These are phyloP conservation scores for Amanita subjunquillea DNA, from an alignment of 768 basidiomycete genomes.

Conservation along the genomic window DNA sequence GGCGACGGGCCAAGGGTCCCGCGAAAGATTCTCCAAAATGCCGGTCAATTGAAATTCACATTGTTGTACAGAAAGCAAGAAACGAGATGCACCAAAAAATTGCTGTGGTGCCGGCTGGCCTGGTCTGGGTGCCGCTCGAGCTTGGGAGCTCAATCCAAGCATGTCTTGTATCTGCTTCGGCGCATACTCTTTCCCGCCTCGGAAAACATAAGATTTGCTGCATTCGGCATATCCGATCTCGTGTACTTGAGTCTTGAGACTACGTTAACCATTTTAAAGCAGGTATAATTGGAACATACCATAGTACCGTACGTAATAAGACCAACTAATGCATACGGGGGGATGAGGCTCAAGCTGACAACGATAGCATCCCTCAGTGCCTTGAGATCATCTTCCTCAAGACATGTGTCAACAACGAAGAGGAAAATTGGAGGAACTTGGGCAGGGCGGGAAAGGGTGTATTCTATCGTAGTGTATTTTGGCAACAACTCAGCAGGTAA, in stretches of 20 bases:
- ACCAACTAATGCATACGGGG: slow-evolving; percentile 90
- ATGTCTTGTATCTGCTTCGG: slow-evolving; percentile 98
- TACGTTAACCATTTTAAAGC: background rate
- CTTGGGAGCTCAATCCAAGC: slow-evolving; percentile 77
- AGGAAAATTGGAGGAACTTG: slow-evolving; percentile 95
- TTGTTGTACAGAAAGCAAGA: slow-evolving; percentile 85
- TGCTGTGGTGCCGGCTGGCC: slow-evolving; percentile 76
- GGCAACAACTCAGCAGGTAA: slow-evolving; percentile 92
- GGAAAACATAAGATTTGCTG: slow-evolving; percentile 97
- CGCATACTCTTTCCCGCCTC: slow-evolving; percentile 92
- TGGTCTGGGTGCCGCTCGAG: slow-evolving; percentile 78
- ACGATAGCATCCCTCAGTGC: slow-evolving; percentile 92
- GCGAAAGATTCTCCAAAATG: slow-evolving; percentile 76
- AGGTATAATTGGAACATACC: slow-evolving; percentile 35
- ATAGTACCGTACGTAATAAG: slow-evolving; percentile 96
- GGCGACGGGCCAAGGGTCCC: slow-evolving; percentile 97
- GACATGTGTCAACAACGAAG: slow-evolving; percentile 94
- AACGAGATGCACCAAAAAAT: slow-evolving; percentile 78
- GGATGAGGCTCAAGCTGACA: slow-evolving; percentile 86
- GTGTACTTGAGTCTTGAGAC: slow-evolving; percentile 86
- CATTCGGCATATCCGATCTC: slow-evolving; percentile 96
- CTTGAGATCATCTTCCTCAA: slow-evolving; percentile 93
- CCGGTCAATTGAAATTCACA: slow-evolving; percentile 95
- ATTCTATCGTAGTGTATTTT: slow-evolving; percentile 99
- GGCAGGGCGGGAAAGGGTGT: slow-evolving; percentile 88